Conservation (phyloP, 371 early-diverging fungal species). For the Rhizopus microsporus region DNA sequence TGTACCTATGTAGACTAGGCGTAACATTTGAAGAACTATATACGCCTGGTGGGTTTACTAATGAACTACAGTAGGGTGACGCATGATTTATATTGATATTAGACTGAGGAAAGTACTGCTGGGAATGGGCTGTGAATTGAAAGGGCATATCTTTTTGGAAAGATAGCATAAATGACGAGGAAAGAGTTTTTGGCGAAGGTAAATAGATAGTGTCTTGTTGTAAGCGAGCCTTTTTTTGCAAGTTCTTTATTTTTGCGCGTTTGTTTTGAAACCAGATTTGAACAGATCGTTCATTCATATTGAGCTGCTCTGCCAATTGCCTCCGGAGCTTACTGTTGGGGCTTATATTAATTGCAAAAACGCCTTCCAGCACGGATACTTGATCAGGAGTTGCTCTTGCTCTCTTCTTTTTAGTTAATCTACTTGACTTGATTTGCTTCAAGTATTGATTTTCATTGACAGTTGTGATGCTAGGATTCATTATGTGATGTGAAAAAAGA, state of each 20-base stretch:
- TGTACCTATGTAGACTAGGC: too few species aligned
- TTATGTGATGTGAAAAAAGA: too few species aligned
- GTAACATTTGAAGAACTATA: too few species aligned
- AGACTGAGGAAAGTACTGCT: too few species aligned
- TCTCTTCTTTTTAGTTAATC: slow-evolving; percentile 35
- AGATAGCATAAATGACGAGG: not conserved
- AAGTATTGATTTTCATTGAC: too few species aligned
- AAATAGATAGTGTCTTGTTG: slow-evolving; percentile 21
- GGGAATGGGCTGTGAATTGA: too few species aligned
- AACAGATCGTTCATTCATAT: slow-evolving; percentile 85
- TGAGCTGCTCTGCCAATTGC: slow-evolving; percentile 76
- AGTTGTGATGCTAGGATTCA: too few species aligned
- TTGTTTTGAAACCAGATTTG: slow-evolving; percentile 99
- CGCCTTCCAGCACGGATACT: slow-evolving; percentile 68
- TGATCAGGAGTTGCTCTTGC: slow-evolving; percentile 69
- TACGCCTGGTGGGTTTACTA: too few species aligned
- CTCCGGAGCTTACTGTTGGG: slow-evolving; percentile 78
- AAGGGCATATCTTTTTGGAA: not conserved
- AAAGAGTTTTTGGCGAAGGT: not conserved
- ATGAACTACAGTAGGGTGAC: too few species aligned
- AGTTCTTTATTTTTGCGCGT: slow-evolving; percentile 84
- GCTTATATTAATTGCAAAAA: slow-evolving; percentile 62
- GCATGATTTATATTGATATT: too few species aligned
- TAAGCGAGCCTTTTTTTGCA: slow-evolving; percentile 46
- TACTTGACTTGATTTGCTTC: too few species aligned